phyloP scores from a whole-genome alignment of 1,284 basidiomycete species.

The Sporisorium scitamineum region DNA sequence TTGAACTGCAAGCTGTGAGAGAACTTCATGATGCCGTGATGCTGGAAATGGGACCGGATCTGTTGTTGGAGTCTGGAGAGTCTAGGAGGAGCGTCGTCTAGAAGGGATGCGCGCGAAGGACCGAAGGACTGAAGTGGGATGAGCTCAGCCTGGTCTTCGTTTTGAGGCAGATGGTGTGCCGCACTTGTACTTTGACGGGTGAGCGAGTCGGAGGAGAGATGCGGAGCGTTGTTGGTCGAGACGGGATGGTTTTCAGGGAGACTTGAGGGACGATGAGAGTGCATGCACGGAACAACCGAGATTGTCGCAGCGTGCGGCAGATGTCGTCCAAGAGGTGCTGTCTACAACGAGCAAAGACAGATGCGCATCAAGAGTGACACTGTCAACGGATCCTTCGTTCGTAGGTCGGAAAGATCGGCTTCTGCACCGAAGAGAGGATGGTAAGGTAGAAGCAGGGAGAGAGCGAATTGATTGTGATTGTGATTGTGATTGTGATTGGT shows the following conservation, averaged over 20 bases:
- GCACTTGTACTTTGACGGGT: neutral
- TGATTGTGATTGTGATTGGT: neutral
- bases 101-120: slow-evolving; percentile 9
- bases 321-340: neutral
- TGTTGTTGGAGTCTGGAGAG: slow-evolving; percentile 10
- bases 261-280: slow-evolving; percentile 1
- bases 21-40: slow-evolving; percentile 55
- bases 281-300: slow-evolving; percentile 23
- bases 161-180: neutral
- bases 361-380: neutral
- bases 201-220: neutral
- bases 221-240: neutral
- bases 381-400: neutral
- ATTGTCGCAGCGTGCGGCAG: neutral
- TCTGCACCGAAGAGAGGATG: neutral
- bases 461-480: neutral
- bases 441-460: neutral
- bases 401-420: neutral
- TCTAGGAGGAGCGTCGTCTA: slow-evolving; percentile 14
- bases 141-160: slow-evolving; percentile 30
- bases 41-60: slow-evolving; percentile 18
- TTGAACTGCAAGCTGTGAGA: slow-evolving; percentile 88
- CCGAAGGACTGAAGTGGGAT: slow-evolving; percentile 42
- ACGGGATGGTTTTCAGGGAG: slow-evolving; percentile 12
- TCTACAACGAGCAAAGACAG: slow-evolving; percentile 5